Evolutionary conservation across 352 stramenopile species (phyloP).

Genomic region (Pythium guiyangense): DNA sequence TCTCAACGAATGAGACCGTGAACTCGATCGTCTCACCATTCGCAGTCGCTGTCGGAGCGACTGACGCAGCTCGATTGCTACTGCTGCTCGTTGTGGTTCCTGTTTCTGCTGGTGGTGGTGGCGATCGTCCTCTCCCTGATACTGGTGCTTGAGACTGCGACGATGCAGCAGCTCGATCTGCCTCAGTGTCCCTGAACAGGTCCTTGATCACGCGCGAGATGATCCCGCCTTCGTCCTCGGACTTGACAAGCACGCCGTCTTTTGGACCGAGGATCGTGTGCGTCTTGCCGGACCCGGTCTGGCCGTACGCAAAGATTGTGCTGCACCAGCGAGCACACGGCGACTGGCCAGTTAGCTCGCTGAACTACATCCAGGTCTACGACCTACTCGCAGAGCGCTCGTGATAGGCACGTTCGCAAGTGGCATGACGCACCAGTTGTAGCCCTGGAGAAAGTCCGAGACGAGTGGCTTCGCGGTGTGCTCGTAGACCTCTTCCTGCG

Average conservation of each 20-base stretch:
- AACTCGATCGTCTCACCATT: conserved; percentile 31
- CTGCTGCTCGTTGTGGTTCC: too few relatives aligned
- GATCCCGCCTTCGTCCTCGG: conserved; percentile 56
- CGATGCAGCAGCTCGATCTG: conserved; percentile 10
- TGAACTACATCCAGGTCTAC: background rate
- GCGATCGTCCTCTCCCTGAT: background rate
- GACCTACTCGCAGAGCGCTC: too few relatives aligned
- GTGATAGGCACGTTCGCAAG: too few relatives aligned
- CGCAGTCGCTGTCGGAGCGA: background rate
- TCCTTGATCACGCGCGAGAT: conserved; percentile 58
- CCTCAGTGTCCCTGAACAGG: conserved; percentile 34
- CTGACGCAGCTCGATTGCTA: background rate
- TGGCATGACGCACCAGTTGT: conserved; percentile 73
- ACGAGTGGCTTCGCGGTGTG: conserved; percentile 61
- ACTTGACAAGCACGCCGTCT: conserved; percentile 49
- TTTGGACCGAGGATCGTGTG: conserved; percentile 73
- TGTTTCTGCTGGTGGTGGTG: background rate
- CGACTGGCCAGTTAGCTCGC: background rate
- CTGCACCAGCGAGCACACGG: conserved; percentile 5
- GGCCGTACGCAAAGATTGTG: conserved; percentile 54
- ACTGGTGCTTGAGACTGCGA: background rate
- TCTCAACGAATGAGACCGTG: conserved; percentile 77
- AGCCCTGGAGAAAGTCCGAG: conserved; percentile 61
- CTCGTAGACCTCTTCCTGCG: conserved; percentile 65
- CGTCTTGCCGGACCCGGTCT: conserved; percentile 51